Conservation (phyloP, 148 eudicot genomes). For the Arctostaphylos glauca region DNA sequence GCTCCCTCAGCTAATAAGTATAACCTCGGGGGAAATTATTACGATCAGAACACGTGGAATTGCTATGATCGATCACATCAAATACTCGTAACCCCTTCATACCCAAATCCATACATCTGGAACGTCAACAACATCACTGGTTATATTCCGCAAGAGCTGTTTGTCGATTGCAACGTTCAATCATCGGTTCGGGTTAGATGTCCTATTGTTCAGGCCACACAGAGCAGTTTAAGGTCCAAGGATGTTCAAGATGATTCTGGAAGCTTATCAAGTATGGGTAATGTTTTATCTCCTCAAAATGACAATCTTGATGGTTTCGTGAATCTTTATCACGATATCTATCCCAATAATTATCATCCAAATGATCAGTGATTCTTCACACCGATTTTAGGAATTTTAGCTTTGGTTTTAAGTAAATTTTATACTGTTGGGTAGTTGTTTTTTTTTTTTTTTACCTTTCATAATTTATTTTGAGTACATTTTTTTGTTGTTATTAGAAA, state of each 20-base stretch:
- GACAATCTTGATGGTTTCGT: not conserved
- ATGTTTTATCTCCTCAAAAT: not conserved
- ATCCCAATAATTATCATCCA: too few relatives aligned
- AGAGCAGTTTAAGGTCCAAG: not conserved
- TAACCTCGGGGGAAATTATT: not conserved
- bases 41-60: not conserved
- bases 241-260: not conserved
- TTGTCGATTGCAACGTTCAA: not conserved
- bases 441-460: too few relatives aligned
- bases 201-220: not conserved
- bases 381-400: too few relatives aligned
- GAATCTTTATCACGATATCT: too few relatives aligned
- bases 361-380: too few relatives aligned
- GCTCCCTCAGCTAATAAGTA: not conserved
- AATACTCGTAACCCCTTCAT: not conserved
- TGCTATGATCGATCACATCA: not conserved
- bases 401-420: too few relatives aligned
- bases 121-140: not conserved
- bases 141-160: not conserved
- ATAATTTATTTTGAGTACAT: too few relatives aligned
- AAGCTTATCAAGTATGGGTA: not conserved
- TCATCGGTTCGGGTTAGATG: not conserved
- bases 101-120: not conserved
- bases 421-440: too few relatives aligned
- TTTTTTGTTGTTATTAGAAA: too few relatives aligned